phyloP scores from a whole-genome alignment of 2,329 filamentous ascomycete species.

The Ceratocystis alfenasii region DNA sequence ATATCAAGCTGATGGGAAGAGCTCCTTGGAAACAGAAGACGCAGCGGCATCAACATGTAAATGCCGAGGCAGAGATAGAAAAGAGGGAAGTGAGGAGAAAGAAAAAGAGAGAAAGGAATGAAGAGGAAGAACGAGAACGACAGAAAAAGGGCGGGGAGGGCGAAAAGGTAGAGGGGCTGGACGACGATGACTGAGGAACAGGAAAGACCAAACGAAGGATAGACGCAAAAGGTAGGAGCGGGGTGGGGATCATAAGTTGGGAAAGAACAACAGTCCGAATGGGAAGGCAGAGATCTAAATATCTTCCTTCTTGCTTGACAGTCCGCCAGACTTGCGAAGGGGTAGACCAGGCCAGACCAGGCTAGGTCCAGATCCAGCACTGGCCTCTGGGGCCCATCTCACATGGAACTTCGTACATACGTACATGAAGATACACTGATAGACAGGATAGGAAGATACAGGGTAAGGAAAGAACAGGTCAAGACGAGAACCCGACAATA shows the following conservation, averaged over 20 bases:
- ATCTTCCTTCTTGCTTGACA: not conserved
- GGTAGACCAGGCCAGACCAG: no score
- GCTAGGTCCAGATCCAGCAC: not conserved
- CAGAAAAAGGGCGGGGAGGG: not conserved
- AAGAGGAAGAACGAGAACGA: not conserved
- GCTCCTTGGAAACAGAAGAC: not conserved
- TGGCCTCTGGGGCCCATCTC: not conserved
- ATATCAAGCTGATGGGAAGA: not conserved
- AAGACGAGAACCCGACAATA: not conserved
- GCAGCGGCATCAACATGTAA: conserved; percentile 5
- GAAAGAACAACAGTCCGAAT: not conserved
- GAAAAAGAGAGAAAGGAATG: not conserved
- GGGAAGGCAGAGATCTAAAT: not conserved
- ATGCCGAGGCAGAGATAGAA: not conserved
- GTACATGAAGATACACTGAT: not conserved
- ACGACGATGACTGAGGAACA: not conserved
- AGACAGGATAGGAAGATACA: not conserved
- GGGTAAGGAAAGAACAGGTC: not conserved
- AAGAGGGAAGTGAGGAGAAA: not conserved
- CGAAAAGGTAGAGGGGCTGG: not conserved
- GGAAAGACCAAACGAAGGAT: conserved; percentile 1
- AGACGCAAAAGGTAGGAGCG: not conserved
- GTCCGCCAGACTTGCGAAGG: no score
- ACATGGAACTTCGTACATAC: not conserved
- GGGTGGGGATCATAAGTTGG: not conserved